Evolutionary conservation across 352 stramenopile species (phyloP).

Genomic region (Globisporangium carolinianum): DNA sequence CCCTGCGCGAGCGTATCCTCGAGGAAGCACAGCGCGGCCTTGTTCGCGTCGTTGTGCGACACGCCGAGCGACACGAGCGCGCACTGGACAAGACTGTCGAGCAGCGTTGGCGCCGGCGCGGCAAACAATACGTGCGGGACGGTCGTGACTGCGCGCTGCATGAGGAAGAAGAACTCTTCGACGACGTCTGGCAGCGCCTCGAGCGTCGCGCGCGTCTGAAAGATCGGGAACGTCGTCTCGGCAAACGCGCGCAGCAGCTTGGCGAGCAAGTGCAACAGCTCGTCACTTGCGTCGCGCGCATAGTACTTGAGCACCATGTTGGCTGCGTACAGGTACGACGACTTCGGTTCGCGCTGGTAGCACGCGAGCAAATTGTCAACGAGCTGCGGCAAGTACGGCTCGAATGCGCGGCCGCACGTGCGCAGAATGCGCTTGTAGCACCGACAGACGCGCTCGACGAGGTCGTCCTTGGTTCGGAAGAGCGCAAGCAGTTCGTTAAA

Average conservation of each 20-base stretch:
- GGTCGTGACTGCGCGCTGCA: constrained; percentile 84
- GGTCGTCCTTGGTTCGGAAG: constrained; percentile 65
- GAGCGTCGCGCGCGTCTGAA: constrained; percentile 48
- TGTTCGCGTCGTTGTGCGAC: constrained; percentile 93
- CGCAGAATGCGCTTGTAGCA: constrained; percentile 86
- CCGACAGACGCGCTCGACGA: constrained; percentile 78
- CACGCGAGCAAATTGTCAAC: constrained; percentile 72
- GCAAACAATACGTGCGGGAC: constrained; percentile 72
- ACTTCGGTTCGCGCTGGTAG: constrained; percentile 76
- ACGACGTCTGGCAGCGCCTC: constrained; percentile 89
- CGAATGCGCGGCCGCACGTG: constrained; percentile 51
- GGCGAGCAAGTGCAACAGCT: constrained; percentile 38
- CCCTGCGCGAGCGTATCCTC: constrained; percentile 44
- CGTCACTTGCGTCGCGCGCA: constrained; percentile 17
- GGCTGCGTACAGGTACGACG: constrained; percentile 75
- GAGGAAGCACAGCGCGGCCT: constrained; percentile 90
- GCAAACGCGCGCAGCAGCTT: constrained; percentile 61
- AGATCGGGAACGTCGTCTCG: constrained; percentile 80
- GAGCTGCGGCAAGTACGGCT: constrained; percentile 62
- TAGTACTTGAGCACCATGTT: constrained; percentile 86
- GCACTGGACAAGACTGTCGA: constrained; percentile 80
- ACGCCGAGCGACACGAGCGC: constrained; percentile 84
- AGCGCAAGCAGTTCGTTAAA: constrained; percentile 76
- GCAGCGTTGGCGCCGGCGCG: constrained; percentile 28
- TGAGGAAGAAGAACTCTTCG: constrained; percentile 95